phyloP scores from a whole-genome alignment of 1,284 basidiomycete genomes.

The Tilletia setariae region DNA sequence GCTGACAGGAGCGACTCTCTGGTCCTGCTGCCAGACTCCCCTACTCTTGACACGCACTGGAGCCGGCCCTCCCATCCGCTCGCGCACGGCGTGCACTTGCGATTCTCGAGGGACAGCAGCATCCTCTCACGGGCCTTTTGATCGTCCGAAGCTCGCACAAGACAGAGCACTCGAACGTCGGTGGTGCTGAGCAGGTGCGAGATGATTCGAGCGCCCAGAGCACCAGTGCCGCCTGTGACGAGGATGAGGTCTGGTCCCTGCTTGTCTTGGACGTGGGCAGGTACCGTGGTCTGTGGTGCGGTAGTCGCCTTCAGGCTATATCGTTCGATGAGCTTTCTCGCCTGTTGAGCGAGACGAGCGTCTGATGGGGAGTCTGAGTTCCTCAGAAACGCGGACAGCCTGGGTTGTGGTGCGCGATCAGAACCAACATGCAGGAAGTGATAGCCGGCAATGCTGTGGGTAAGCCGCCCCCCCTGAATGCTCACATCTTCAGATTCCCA shows the following conservation, averaged over 20 bases:
- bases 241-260: constrained; percentile 35
- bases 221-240: constrained; percentile 65
- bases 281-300: neutral
- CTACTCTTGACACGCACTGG: neutral
- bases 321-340: neutral
- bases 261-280: too few species aligned
- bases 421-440: neutral
- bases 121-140: constrained; percentile 23
- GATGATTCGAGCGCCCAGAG: constrained; percentile 64
- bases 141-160: constrained; percentile 60
- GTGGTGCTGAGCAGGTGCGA: constrained; percentile 57
- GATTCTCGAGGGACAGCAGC: constrained; percentile 32
- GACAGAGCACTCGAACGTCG: constrained; percentile 57
- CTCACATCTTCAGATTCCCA: constrained; percentile 22
- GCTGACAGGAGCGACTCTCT: neutral
- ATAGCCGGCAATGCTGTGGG: neutral
- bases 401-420: too few species aligned
- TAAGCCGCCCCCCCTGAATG: too few species aligned
- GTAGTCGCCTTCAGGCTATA: too few species aligned
- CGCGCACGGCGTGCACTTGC: neutral
- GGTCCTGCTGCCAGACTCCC: neutral
- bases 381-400: too few species aligned
- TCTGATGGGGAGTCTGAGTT: too few species aligned
- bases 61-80: neutral
- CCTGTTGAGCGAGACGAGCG: neutral